These are phyloP conservation scores for Usnea hakonensis DNA, from an alignment of 495 filamentous ascomycete species.

Conservation along the genomic window DNA sequence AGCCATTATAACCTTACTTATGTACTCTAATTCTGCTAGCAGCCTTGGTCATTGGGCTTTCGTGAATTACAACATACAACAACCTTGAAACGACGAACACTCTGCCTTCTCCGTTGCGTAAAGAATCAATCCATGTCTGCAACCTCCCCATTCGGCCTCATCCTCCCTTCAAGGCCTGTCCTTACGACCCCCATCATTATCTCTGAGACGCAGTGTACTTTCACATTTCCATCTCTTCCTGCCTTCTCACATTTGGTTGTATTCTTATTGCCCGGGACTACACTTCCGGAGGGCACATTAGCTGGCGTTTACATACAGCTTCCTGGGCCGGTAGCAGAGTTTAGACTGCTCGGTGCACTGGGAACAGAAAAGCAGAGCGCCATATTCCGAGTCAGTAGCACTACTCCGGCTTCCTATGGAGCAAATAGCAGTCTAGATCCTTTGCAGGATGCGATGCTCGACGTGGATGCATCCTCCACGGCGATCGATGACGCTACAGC, in stretches of 20 bases:
- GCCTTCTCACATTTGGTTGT: slow-evolving; percentile 74
- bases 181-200: slow-evolving; percentile 54
- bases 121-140: slow-evolving; percentile 7
- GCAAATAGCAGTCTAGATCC: slow-evolving; percentile 22
- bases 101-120: neutral
- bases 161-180: slow-evolving; percentile 50
- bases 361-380: slow-evolving; percentile 82
- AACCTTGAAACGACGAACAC: neutral
- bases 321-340: slow-evolving; percentile 43
- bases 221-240: slow-evolving; percentile 49
- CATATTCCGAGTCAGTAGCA: slow-evolving; percentile 61
- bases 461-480: slow-evolving; percentile 28
- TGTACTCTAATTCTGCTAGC: no score
- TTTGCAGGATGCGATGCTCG: slow-evolving; percentile 40
- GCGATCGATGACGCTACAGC: slow-evolving; percentile 12
- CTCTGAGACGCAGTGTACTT: slow-evolving; percentile 59
- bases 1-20: no score
- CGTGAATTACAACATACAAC: no score
- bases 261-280: slow-evolving; percentile 76
- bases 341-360: slow-evolving; percentile 79
- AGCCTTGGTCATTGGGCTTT: no score
- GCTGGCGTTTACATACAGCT: slow-evolving; percentile 84
- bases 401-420: slow-evolving; percentile 13
- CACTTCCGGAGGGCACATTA: slow-evolving; percentile 65
- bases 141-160: slow-evolving; percentile 42